Base-by-base conservation (phyloP, 1,139 yeast genomes). In the Debaryomyces nepalensis region DNA sequence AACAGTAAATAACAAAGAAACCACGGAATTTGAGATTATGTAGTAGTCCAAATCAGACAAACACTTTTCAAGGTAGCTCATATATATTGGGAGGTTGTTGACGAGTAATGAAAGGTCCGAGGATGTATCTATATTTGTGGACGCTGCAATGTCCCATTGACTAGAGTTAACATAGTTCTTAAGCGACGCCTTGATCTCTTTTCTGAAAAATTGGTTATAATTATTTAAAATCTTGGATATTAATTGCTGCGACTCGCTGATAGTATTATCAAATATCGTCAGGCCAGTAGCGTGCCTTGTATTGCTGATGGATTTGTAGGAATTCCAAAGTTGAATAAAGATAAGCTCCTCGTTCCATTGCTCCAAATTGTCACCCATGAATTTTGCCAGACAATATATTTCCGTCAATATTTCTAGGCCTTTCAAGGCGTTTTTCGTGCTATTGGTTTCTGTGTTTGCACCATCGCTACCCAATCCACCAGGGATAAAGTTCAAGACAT, bases 281-380 rank as follows among this genome's bases (percentile, higher is more conserved):
- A 66, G 66, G 29, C 58, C 64, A 16, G 47, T 41, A 15, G 52
- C 47, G 26, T 53, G 55, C 41, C 37, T 43, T 5, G 44, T 49
- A 2, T 58, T 44, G 19, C 63, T 48, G 2, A 61, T 51, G 8
- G 53, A 62, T 34, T 70, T 70, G 66, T 65, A 75, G 3, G 70
- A 62, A 26, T 66, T 59, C 79, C 87, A 83, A 32, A 87, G 64
- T 53, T 83, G 87, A 12, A 85, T 66, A 55, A 84, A 87, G 8
- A 82, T 71, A 34, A 82, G 61, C 37, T 82, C 84, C 41, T 82
- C 79, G 29, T 83, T 79, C 91, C 93, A 85, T 39, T 67, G 68
- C 29, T 73, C 77, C 60, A 87, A 65, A 8, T 77, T 66, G 29
- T 75, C 75, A 11, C 71, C 66, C 4, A 81, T 69, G 47, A 69